Evolutionary conservation across 2,329 filamentous ascomycete species (phyloP).

Genomic region (Colletotrichum tropicicola): DNA sequence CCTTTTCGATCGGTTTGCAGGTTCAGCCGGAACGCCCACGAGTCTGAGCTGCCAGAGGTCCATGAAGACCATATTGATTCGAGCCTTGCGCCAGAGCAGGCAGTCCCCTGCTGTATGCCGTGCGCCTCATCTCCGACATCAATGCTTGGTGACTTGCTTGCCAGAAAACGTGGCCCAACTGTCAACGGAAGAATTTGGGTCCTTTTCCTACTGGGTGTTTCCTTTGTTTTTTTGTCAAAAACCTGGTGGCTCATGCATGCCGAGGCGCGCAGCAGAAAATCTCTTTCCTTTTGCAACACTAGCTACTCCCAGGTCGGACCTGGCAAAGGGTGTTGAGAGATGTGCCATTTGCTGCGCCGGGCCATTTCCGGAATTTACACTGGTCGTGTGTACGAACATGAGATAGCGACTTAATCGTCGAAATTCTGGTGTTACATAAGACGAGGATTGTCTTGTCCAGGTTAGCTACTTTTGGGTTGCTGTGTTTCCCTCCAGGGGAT

Average conservation of each 20-base stretch:
- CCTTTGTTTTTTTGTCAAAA: neutral
- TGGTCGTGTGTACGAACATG: neutral
- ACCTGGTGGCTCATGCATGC: neutral
- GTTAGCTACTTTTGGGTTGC: neutral
- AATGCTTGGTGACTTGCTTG: conserved; percentile 37
- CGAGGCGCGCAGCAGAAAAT: neutral
- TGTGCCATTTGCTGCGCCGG: neutral
- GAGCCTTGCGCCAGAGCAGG: conserved; percentile 18
- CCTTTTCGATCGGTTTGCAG: neutral
- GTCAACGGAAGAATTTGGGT: neutral
- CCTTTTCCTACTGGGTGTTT: neutral
- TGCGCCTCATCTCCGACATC: conserved; percentile 48
- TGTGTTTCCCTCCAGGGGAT: neutral
- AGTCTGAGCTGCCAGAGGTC: neutral
- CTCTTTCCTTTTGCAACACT: neutral
- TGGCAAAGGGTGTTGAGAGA: neutral
- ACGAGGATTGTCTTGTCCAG: neutral
- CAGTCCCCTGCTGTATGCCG: conserved; percentile 31
- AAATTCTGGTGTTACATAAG: conserved; percentile 7
- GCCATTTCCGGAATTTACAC: neutral
- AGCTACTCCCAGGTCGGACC: neutral
- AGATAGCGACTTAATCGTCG: neutral
- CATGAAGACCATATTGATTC: neutral
- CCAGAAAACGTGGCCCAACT: neutral
- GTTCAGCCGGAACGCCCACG: neutral